A percentile compares a stretch with the other conserved stretches of the same genome.
Conservation (phyloP, 140 eudicot species). For the Anethum foeniculum region DNA sequence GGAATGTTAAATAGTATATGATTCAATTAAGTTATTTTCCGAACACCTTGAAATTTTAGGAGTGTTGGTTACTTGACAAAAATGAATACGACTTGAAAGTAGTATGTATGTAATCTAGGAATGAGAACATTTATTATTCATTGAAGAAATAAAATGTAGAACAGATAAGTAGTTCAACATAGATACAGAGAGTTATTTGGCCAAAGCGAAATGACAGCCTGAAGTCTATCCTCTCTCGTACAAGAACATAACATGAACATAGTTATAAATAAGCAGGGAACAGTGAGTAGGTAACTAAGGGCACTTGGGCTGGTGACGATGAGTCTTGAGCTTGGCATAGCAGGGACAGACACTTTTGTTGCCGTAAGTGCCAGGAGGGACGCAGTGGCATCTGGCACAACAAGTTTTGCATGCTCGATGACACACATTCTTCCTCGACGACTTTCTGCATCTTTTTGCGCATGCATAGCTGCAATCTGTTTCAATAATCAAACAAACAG, state of each 20-base stretch:
- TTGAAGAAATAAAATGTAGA: background rate
- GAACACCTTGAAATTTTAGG: too few relatives aligned
- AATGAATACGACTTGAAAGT: background rate
- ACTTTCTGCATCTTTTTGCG: constrained; percentile 35
- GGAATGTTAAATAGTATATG: too few relatives aligned
- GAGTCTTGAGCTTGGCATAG: constrained; percentile 38
- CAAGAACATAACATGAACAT: background rate
- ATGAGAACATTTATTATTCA: background rate
- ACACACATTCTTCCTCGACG: constrained; percentile 48
- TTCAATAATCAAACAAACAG: background rate
- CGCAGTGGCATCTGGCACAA: constrained; percentile 44
- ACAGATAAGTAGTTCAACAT: background rate
- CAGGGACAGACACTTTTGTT: constrained; percentile 39
- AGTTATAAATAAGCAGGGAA: background rate
- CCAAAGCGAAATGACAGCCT: background rate
- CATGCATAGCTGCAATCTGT: constrained; percentile 40
- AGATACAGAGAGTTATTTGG: background rate
- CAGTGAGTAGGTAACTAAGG: constrained; percentile 18
- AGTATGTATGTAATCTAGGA: background rate
- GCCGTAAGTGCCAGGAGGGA: constrained; percentile 56
- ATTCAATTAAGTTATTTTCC: too few relatives aligned
- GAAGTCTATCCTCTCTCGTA: background rate
- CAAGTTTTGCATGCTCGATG: constrained; percentile 45
- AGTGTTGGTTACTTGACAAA: background rate
- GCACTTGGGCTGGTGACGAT: constrained; percentile 37